phyloP scores from a whole-genome alignment of 352 stramenopile genomes.

The Phytophthora brassicae region DNA sequence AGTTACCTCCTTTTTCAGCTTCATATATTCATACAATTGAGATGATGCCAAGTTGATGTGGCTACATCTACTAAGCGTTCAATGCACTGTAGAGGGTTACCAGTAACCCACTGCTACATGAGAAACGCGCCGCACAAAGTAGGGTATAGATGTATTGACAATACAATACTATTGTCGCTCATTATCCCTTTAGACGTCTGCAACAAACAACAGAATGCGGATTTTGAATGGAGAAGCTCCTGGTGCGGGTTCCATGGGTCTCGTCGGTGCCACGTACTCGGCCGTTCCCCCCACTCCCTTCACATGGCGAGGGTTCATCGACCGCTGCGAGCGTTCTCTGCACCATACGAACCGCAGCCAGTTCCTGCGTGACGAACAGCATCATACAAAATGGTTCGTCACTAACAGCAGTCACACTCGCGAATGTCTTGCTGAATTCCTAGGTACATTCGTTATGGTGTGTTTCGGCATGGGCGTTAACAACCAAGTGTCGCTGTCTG shows the following conservation, averaged over 20 bases:
- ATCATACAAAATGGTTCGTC: slow-evolving; percentile 24
- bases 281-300: background rate
- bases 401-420: slow-evolving; percentile 9
- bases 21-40: no score
- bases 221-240: background rate
- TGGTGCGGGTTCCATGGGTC: background rate
- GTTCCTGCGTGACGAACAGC: slow-evolving; percentile 11
- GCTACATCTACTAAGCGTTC: no score
- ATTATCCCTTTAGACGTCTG: background rate
- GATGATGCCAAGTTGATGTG: no score
- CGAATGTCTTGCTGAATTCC: slow-evolving; percentile 15
- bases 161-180: background rate
- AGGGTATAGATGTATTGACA: background rate
- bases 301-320: background rate
- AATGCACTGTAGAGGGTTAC: no score
- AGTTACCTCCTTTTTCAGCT: no score
- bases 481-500: slow-evolving; percentile 21
- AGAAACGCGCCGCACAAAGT: background rate
- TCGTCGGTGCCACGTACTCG: background rate
- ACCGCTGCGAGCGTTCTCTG: slow-evolving; percentile 20
- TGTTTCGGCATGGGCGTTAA: slow-evolving; percentile 27
- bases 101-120: no score
- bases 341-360: slow-evolving; percentile 28
- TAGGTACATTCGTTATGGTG: slow-evolving; percentile 27
- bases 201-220: background rate